These are phyloP conservation scores for Talaromyces sp. DNA, from an alignment of 2,329 filamentous ascomycete species.

Conservation along the genomic window DNA sequence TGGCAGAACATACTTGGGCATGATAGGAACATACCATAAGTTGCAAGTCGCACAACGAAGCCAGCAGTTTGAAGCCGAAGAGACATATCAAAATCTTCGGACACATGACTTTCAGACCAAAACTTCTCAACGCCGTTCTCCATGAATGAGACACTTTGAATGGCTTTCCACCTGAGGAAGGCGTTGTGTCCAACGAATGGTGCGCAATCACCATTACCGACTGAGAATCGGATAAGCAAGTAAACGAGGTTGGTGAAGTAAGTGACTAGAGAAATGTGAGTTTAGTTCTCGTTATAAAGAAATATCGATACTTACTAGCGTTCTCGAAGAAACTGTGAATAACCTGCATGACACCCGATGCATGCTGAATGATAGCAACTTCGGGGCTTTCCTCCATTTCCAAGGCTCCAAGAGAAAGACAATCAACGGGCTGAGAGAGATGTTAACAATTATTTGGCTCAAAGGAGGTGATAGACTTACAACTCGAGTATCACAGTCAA, in stretches of 20 bases:
- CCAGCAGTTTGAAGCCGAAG: conserved; percentile 67
- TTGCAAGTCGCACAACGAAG: conserved; percentile 65
- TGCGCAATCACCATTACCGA: conserved; percentile 67
- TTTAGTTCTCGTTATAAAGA: neutral
- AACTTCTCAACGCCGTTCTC: conserved; percentile 61
- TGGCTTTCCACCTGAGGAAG: conserved; percentile 62
- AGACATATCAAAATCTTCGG: conserved; percentile 74
- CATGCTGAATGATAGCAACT: conserved; percentile 69
- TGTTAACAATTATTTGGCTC: neutral
- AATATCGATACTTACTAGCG: conserved; percentile 40
- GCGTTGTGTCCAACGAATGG: conserved; percentile 78
- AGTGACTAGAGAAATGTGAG: conserved; percentile 44
- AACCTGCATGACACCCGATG: conserved; percentile 74
- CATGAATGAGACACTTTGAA: conserved; percentile 17
- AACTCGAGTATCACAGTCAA: conserved; percentile 68
- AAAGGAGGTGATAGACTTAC: neutral
- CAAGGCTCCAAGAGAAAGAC: conserved; percentile 65
- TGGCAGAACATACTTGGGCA: neutral
- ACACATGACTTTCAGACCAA: conserved; percentile 73
- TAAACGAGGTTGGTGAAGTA: conserved; percentile 80
- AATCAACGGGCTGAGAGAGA: conserved; percentile 52
- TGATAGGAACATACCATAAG: conserved; percentile 45
- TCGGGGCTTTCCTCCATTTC: conserved; percentile 69
- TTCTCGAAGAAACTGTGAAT: conserved; percentile 70
- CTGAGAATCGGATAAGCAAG: conserved; percentile 66